Evolutionary conservation across 2,329 filamentous ascomycete genomes (phyloP).

Genomic region (Trichoderma citrinoviride): DNA sequence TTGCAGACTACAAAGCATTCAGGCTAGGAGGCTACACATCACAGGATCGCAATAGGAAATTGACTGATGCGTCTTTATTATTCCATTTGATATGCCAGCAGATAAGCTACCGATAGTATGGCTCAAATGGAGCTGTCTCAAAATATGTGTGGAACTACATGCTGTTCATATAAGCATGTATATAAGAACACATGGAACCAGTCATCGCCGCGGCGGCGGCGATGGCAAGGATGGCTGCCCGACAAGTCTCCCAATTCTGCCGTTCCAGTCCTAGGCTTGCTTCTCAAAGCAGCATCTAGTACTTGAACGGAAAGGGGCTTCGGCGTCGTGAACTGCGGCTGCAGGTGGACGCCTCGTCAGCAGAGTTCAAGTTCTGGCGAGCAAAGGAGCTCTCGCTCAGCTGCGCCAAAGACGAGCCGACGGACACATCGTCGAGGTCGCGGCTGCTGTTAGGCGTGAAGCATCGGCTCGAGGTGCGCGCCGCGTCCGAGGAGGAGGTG

Average conservation of each 20-base stretch:
- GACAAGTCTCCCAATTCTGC: background rate
- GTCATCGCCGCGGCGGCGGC: background rate
- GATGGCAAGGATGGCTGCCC: background rate
- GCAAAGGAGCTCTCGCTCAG: slow-evolving; percentile 11
- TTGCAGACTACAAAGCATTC: no score
- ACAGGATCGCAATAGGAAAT: no score
- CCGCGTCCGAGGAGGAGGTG: slow-evolving; percentile 25
- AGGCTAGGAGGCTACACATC: no score
- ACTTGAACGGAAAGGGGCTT: background rate
- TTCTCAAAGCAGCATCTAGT: background rate
- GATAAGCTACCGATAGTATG: background rate
- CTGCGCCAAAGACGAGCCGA: background rate
- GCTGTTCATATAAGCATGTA: background rate
- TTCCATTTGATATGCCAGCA: slow-evolving; percentile 3
- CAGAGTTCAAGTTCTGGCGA: background rate
- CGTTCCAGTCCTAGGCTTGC: background rate
- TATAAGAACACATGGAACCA: background rate
- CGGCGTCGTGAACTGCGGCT: background rate
- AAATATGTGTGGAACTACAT: background rate
- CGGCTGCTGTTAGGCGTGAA: slow-evolving; percentile 21
- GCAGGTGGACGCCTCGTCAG: background rate
- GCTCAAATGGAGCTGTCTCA: slow-evolving; percentile 20
- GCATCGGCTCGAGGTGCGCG: slow-evolving; percentile 21
- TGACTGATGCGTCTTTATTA: background rate
- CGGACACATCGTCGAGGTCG: slow-evolving; percentile 17